Percentiles rank a stretch among this genome's conserved stretches.
Evolutionary conservation across 805 yeast species (phyloP).

Genomic region (Ogataea wickerhamii): DNA sequence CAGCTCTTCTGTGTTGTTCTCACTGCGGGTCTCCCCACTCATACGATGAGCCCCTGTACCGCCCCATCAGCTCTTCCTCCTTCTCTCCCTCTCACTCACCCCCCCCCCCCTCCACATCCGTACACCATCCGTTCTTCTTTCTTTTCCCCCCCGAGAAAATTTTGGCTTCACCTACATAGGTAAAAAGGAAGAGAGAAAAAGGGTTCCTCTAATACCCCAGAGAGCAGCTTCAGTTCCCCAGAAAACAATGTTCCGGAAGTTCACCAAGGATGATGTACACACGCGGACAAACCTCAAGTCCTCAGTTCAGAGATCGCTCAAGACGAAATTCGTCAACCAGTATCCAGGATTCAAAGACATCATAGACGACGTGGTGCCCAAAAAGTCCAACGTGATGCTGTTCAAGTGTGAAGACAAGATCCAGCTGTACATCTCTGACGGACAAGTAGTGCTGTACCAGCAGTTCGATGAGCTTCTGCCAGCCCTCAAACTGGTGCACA

Average conservation of each 20-base stretch:
- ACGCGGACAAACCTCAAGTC: conserved; percentile 90
- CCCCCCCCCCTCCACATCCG: no score
- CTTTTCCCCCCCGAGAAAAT: no score
- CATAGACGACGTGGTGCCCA: conserved; percentile 82
- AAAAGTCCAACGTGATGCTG: conserved; percentile 75
- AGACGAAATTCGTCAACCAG: conserved; percentile 65
- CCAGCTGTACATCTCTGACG: conserved; percentile 69
- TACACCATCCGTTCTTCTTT: no score
- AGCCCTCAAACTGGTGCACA: conserved; percentile 68
- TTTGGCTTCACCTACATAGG: no score
- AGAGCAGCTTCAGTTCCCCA: no score
- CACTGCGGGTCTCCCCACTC: no score
- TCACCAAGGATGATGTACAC: conserved; percentile 82
- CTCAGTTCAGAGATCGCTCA: conserved; percentile 88
- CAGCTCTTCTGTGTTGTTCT: no score
- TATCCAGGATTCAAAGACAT: conserved; percentile 72
- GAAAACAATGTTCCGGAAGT: conserved; percentile 38
- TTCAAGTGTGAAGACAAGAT: conserved; percentile 89
- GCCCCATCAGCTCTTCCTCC: no score
- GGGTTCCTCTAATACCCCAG: no score
- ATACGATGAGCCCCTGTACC: no score
- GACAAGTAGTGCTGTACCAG: conserved; percentile 73
- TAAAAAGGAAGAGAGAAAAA: no score
- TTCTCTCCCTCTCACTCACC: no score
- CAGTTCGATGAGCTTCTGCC: conserved; percentile 81